These are phyloP conservation scores for Didymella arachidicola DNA, from an alignment of 2,329 filamentous ascomycete species.

Conservation along the genomic window DNA sequence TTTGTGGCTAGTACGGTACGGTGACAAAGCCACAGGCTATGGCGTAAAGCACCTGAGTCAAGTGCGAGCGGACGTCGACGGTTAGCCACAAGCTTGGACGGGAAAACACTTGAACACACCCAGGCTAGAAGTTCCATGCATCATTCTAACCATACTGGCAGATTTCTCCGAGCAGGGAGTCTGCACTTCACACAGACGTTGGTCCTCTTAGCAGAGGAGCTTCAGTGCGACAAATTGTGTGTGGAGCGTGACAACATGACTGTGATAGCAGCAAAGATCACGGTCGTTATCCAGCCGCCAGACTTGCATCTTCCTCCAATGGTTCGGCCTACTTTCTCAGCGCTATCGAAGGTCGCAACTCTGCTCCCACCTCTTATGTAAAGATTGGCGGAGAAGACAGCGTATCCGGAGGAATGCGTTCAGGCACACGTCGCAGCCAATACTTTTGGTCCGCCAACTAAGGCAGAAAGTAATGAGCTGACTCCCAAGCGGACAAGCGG, in stretches of 20 bases:
- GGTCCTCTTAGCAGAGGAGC: conserved; percentile 5
- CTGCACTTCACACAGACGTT: conserved; percentile 3
- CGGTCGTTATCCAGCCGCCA: background rate
- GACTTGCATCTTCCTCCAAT: background rate
- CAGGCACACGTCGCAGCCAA: conserved; percentile 25
- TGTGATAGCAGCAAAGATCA: conserved; percentile 5
- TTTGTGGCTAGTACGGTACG: conserved; percentile 12
- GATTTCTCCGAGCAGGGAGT: conserved; percentile 13
- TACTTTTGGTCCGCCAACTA: conserved; percentile 23
- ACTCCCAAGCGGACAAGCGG: conserved; percentile 23
- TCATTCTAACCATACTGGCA: conserved; percentile 18
- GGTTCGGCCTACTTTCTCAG: conserved; percentile 11
- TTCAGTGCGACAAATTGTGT: conserved; percentile 10
- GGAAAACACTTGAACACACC: conserved; percentile 3
- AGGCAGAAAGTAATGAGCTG: conserved; percentile 19
- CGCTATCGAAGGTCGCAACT: background rate
- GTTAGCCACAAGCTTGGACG: conserved; percentile 18
- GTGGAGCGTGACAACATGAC: conserved; percentile 13
- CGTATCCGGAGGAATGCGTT: conserved; percentile 13
- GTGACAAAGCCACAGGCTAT: conserved; percentile 14
- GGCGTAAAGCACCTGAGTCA: conserved; percentile 13
- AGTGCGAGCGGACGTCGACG: conserved; percentile 3
- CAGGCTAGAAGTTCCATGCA: conserved; percentile 20
- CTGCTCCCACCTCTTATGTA: conserved; percentile 8
- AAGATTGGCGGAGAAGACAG: conserved; percentile 8